Evolutionary conservation across 2,329 filamentous ascomycete species (phyloP).

Genomic region (Aureobasidium sp.): DNA sequence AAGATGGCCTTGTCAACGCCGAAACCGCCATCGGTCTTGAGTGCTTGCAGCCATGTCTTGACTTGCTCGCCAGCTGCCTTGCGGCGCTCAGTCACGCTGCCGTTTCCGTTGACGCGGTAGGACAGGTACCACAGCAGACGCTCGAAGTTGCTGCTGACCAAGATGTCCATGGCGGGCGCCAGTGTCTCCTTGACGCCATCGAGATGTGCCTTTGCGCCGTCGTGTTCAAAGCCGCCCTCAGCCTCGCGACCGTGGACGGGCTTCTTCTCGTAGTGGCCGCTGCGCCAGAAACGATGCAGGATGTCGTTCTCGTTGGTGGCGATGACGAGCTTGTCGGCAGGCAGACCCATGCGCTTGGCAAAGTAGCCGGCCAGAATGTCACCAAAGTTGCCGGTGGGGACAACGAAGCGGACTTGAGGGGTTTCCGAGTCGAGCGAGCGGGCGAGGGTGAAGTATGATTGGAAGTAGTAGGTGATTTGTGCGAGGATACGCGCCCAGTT

Average conservation of each 20-base stretch:
- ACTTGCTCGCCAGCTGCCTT: conserved; percentile 64
- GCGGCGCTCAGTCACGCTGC: conserved; percentile 39
- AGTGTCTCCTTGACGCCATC: conserved; percentile 84
- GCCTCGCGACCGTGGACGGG: conserved; percentile 52
- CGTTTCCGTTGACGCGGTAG: conserved; percentile 54
- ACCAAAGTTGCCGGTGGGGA: conserved; percentile 94
- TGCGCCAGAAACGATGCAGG: conserved; percentile 88
- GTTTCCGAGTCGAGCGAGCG: conserved; percentile 37
- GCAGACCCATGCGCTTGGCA: conserved; percentile 81
- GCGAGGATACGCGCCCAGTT: conserved; percentile 94
- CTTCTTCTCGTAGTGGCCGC: conserved; percentile 83
- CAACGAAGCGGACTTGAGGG: conserved; percentile 73
- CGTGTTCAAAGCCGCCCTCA: conserved; percentile 47
- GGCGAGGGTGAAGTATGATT: conserved; percentile 83
- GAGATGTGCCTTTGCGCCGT: conserved; percentile 55
- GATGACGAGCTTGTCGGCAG: conserved; percentile 79
- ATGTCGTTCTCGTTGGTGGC: conserved; percentile 98
- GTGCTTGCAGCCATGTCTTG: conserved; percentile 65
- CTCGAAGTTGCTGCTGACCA: conserved; percentile 96
- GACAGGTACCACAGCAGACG: conserved; percentile 89
- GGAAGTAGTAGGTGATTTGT: conserved; percentile 96
- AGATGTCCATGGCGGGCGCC: conserved; percentile 94
- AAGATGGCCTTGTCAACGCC: conserved; percentile 70
- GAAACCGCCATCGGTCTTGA: conserved; percentile 79
- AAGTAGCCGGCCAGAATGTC: conserved; percentile 93